Evolutionary conservation across 108 stramenopile genomes (phyloP).

Genomic region (Nitzschia putrida): DNA sequence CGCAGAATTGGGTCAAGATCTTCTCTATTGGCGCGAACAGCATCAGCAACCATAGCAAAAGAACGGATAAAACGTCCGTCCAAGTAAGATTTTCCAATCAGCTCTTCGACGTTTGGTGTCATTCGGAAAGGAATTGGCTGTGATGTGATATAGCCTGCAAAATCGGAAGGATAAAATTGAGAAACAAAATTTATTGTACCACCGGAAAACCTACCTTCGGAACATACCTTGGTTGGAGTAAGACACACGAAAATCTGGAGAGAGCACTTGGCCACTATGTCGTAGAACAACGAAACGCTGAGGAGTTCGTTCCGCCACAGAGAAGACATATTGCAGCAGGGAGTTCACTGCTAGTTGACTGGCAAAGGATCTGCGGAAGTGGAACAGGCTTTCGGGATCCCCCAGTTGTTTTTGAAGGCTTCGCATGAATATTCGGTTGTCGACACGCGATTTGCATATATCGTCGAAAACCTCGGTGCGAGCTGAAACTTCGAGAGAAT

Average conservation of each 20-base stretch:
- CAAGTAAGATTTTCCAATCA: slow-evolving; percentile 67
- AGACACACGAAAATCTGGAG: slow-evolving; percentile 77
- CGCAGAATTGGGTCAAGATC: slow-evolving; percentile 71
- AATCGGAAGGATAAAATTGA: neutral
- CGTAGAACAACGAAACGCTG: slow-evolving; percentile 62
- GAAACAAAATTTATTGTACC: neutral
- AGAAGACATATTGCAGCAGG: slow-evolving; percentile 77
- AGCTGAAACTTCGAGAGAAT: slow-evolving; percentile 20
- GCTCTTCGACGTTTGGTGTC: slow-evolving; percentile 69
- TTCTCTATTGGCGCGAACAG: slow-evolving; percentile 49
- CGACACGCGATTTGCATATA: slow-evolving; percentile 52
- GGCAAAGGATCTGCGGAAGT: slow-evolving; percentile 74
- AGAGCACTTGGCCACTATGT: slow-evolving; percentile 50
- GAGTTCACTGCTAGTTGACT: slow-evolving; percentile 76
- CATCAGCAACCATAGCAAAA: slow-evolving; percentile 61
- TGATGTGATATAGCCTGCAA: slow-evolving; percentile 57
- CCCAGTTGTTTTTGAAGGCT: slow-evolving; percentile 46
- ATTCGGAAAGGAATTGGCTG: slow-evolving; percentile 77
- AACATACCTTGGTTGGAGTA: slow-evolving; percentile 77
- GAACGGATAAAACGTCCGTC: slow-evolving; percentile 69
- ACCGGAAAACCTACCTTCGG: neutral
- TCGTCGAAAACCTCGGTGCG: slow-evolving; percentile 56
- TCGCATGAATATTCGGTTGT: slow-evolving; percentile 41
- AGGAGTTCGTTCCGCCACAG: slow-evolving; percentile 73
- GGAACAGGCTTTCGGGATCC: slow-evolving; percentile 57